Base-by-base conservation (phyloP, 2,329 filamentous ascomycete species). In the Stagonosporopsis rhizophila region DNA sequence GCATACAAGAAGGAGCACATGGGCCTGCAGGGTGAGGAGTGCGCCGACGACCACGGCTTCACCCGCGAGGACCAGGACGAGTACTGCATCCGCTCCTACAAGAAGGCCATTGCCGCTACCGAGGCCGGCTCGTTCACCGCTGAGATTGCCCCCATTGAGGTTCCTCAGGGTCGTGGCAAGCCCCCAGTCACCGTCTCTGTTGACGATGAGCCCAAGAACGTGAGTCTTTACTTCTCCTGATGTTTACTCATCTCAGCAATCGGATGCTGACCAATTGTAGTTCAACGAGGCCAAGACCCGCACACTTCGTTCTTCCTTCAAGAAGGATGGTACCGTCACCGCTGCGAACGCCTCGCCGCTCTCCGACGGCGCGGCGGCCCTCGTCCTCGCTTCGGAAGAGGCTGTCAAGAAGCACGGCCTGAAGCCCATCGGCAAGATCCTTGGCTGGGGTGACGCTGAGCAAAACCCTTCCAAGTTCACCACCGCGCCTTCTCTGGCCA, bases 1-100 rank as follows among this genome's bases (percentile, higher is more conserved):
- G 92, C 92, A 62, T 97, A 95, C 80, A 92, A 92, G 81, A 89
- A 95, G 80, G 90, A 98, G 78, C 92, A 97, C 79, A 99, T 99
- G 95, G 95, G 95, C 70, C 79, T 99, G 53, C 86, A 90, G 71
- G 95, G 84, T 58, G 95, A 99, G 84, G 90, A 97, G 73, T 99
- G 95, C 80, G 91, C 92, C 53, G 78, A 85, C 53, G 93, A 97
- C 71, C 86, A 98, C 80, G 83, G 80, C 60, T 87, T 99, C 79
- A 85, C 83, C 72, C 88, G 95, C 67, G 90, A 94, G 79, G 83
- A 89, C 68, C 94, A 97, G 82, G 95, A 99, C 75, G 90, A 93
- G 58, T 99, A 98, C 80, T 95, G 94, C 77, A 96, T 99, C 76
- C 87, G 88, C 73, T 91, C 90, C 52, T 99, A 99, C 83, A 88